These are phyloP conservation scores for Gossypium schwendimanii DNA, from an alignment of 441 rosid species.

Conservation along the genomic window DNA sequence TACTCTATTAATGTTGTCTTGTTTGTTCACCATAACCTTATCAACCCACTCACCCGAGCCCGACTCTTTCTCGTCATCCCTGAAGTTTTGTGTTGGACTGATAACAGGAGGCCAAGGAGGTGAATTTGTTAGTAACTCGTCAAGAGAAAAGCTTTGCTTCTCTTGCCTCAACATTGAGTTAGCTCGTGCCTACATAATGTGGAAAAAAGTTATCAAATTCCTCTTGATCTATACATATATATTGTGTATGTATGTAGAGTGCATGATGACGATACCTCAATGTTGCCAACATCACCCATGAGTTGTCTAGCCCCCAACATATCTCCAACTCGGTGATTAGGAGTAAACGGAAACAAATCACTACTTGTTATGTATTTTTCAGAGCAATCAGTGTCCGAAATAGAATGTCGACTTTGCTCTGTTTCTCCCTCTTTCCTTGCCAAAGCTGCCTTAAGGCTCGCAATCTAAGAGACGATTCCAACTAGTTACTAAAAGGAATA, in stretches of 20 bases:
- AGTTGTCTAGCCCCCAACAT: conserved; percentile 38
- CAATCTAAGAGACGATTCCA: conserved; percentile 43
- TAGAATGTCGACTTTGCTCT: conserved; percentile 36
- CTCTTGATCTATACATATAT: neutral
- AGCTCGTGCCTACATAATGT: conserved; percentile 36
- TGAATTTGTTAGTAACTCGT: conserved; percentile 73
- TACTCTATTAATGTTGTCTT: conserved; percentile 44
- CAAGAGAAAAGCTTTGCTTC: conserved; percentile 71
- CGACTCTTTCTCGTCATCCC: conserved; percentile 67
- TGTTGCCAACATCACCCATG: conserved; percentile 62
- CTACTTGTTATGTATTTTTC: conserved; percentile 45
- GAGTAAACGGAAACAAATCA: conserved; percentile 33
- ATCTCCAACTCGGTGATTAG: conserved; percentile 34
- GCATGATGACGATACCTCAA: conserved; percentile 41
- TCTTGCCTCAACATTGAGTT: conserved; percentile 44
- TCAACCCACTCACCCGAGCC: conserved; percentile 91
- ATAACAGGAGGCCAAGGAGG: conserved; percentile 90
- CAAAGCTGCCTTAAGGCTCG: conserved; percentile 77
- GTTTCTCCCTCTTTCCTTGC: conserved; percentile 60
- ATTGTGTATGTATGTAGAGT: neutral
- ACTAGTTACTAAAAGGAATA: conserved; percentile 3
- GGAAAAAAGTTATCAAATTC: conserved; percentile 13
- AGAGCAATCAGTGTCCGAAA: conserved; percentile 37
- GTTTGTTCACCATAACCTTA: conserved; percentile 92
- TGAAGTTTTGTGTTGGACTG: conserved; percentile 50